Conservation (phyloP, 306 rosid genomes). For the Carpinus viminea region DNA sequence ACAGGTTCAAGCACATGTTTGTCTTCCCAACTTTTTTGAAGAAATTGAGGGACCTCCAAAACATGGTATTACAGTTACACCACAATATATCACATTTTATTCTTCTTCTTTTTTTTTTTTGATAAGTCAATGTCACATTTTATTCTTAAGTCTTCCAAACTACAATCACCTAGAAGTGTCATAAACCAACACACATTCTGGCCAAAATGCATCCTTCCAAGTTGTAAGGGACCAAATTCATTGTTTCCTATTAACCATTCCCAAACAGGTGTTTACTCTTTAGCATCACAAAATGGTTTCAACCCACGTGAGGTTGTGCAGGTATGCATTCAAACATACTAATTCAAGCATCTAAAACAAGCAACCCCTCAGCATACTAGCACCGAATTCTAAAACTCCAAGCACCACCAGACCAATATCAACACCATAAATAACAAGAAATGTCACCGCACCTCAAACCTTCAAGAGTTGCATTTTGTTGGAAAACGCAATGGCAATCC, state of each 20-base stretch:
- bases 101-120: no score
- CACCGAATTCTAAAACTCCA: not conserved
- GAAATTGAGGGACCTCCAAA: not conserved
- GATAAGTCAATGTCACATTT: no score
- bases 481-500: constrained; percentile 86
- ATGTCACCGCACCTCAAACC: constrained; percentile 48
- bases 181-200: not conserved
- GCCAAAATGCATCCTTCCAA: not conserved
- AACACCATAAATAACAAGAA: not conserved
- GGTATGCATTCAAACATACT: not conserved
- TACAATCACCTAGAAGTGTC: not conserved
- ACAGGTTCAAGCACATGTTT: not conserved
- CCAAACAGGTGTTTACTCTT: not conserved
- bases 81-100: not conserved
- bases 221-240: not conserved
- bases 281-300: not conserved
- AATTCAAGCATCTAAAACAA: not conserved
- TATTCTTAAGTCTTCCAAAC: not conserved
- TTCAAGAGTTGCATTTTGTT: constrained; percentile 93
- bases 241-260: not conserved
- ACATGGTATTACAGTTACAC: no score
- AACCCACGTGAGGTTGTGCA: not conserved
- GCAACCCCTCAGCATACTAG: not conserved
- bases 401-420: not conserved
- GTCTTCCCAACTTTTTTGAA: not conserved